Evolutionary conservation across 2,329 filamentous ascomycete species (phyloP).

Genomic region (Monosporascus sp.): DNA sequence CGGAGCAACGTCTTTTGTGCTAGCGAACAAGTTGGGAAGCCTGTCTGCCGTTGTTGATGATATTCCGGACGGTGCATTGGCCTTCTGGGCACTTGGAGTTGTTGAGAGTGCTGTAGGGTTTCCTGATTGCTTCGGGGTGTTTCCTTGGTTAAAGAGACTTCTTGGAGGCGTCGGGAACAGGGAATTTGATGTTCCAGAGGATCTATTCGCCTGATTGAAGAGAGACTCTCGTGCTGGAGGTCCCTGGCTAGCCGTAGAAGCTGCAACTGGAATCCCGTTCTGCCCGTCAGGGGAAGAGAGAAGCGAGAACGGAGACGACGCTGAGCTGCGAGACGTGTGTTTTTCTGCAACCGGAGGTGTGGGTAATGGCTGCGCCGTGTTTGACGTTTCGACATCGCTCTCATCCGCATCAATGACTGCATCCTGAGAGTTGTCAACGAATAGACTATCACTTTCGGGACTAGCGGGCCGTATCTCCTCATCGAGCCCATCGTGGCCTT

Average conservation of each 20-base stretch:
- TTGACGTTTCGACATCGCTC: slow-evolving; percentile 9
- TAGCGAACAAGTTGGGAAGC: background rate
- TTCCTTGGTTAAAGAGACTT: background rate
- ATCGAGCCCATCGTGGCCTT: background rate
- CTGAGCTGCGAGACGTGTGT: background rate
- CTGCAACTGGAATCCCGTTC: background rate
- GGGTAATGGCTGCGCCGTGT: slow-evolving; percentile 2
- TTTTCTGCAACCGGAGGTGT: background rate
- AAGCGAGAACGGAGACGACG: background rate
- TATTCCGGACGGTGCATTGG: background rate
- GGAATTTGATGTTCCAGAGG: background rate
- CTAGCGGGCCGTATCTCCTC: background rate
- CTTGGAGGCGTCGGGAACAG: background rate
- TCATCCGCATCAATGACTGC: slow-evolving; percentile 1
- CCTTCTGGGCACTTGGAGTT: background rate
- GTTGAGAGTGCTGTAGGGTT: background rate
- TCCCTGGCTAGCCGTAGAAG: background rate
- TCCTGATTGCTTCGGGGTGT: background rate
- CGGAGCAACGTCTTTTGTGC: background rate
- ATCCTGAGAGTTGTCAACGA: slow-evolving; percentile 18
- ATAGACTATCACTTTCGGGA: slow-evolving; percentile 19
- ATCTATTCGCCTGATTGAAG: background rate
- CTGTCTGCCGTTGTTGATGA: background rate
- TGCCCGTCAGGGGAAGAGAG: background rate
- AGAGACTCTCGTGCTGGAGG: background rate